Evolutionary conservation across 306 rosid species (phyloP).

Genomic region (Lablab purpureus): DNA sequence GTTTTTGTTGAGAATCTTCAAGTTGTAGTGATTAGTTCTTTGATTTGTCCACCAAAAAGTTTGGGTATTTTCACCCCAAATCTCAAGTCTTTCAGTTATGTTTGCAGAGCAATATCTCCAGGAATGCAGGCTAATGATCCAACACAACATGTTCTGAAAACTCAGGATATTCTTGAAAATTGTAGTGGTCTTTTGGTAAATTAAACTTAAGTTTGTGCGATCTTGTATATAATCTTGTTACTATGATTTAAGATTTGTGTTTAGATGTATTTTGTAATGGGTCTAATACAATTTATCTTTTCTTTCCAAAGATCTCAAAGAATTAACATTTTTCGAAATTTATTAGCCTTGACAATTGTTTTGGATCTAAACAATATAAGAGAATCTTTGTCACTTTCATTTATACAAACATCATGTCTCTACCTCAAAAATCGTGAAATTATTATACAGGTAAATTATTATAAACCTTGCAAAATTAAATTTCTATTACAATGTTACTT

Average conservation of each 20-base stretch:
- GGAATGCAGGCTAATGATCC: rapidly evolving
- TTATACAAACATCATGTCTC: no score
- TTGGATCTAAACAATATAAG: no score
- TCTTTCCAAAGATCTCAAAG: no score
- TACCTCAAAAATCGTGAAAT: no score
- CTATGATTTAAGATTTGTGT: neutral
- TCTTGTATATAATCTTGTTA: neutral
- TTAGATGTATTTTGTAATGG: neutral
- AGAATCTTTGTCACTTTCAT: no score
- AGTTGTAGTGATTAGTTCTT: neutral
- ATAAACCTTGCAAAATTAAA: no score
- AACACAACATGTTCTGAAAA: neutral
- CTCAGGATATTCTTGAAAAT: conserved; percentile 38
- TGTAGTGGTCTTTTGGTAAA: conserved; percentile 36
- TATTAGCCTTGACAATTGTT: no score
- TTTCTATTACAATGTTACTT: no score
- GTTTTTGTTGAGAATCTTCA: conserved; percentile 29
- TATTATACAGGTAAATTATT: no score
- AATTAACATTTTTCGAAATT: no score
- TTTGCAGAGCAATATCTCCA: neutral
- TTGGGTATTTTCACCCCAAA: neutral
- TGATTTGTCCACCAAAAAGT: neutral
- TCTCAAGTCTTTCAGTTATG: neutral
- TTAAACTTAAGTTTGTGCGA: neutral
- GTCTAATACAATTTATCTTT: no score